Evolutionary conservation across 129 eudicot genomes (phyloP), one percentile per base, ranked within the genome.

Genomic region (Calendula officinalis): DNA sequence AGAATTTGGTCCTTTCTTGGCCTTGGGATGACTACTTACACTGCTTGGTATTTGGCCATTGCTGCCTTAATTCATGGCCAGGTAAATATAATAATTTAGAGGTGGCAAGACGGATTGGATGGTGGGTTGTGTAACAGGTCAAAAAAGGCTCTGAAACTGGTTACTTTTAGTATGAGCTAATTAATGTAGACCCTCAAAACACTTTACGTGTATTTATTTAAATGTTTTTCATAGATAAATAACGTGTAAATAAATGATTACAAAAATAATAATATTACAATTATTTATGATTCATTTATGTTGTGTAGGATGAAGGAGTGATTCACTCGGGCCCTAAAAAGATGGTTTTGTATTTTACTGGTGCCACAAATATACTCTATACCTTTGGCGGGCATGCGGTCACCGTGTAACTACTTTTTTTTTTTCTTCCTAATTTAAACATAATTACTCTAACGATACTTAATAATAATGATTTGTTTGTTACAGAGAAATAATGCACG

Each of bases 361-460:
- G 92, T 62, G 92, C 92, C 43, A 85, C 92, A 43, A 85, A 84
- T 36, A 81, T 84, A 65, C 87, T 84, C 52, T 84, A 86, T 48
- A 86, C 95, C 33, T 86, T 86, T 48, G 95, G 95, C 3, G 95
- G 95, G 7, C 95, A 87, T 30, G 95, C 95, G 3, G 90, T 87
- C 56, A 87, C 90, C 6, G 95, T 87, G 95, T 87, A 50, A 83
- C 90, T 75, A 5, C 34, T 49, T 56, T 39, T 37, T 30, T 41
- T 37, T 7, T n/a, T 10, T 8, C n/a, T 61, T 22, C 40, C 12
- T 11, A 30, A 47, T 47, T 41, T 17, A 51, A 51, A 12, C 5
- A 1, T 47, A 27, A 42, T 5, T 35, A 17, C 9, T n/a, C n/a
- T n/a, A n/a, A 8, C 2, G 10, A 75, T 58, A 42, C 2, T 41